Conservation (phyloP, 768 basidiomycete genomes). For the Calocybe indica region DNA sequence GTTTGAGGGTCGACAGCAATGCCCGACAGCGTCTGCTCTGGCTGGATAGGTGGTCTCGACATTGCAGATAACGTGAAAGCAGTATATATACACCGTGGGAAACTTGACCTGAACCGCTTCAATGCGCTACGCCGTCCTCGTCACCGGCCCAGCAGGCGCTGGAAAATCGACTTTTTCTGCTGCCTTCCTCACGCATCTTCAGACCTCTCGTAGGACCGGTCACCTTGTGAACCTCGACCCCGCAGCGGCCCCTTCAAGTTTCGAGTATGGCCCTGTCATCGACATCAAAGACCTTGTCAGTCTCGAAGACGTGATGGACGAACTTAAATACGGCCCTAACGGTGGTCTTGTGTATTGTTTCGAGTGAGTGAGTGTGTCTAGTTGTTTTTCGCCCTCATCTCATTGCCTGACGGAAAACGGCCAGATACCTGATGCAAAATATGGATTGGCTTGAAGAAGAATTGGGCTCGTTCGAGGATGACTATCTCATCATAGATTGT, state of each 20-base stretch:
- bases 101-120: conserved; percentile 1
- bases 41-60: conserved; percentile 74
- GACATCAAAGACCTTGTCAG: conserved; percentile 93
- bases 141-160: conserved; percentile 96
- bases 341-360: conserved; percentile 98
- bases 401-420: not conserved
- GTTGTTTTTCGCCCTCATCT: not conserved
- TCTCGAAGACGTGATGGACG: conserved; percentile 92
- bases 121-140: conserved; percentile 87
- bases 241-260: conserved; percentile 78
- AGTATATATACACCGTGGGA: not conserved
- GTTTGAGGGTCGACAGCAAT: conserved; percentile 84
- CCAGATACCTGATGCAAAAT: conserved; percentile 93
- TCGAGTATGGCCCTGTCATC: conserved; percentile 88
- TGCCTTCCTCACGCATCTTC: conserved; percentile 85
- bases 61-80: conserved; percentile 25
- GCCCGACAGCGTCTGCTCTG: conserved; percentile 65
- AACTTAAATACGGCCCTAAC: conserved; percentile 93
- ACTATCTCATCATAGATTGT: conserved; percentile 91
- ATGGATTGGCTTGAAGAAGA: conserved; percentile 99
- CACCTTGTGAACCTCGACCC: conserved; percentile 98
- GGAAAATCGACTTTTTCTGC: conserved; percentile 95
- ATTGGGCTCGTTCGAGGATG: conserved; percentile 90
- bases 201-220: conserved; percentile 70
- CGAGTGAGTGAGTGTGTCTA: conserved; percentile 76